phyloP scores from a whole-genome alignment of 768 basidiomycete species.

The Sarcodon sp. region DNA sequence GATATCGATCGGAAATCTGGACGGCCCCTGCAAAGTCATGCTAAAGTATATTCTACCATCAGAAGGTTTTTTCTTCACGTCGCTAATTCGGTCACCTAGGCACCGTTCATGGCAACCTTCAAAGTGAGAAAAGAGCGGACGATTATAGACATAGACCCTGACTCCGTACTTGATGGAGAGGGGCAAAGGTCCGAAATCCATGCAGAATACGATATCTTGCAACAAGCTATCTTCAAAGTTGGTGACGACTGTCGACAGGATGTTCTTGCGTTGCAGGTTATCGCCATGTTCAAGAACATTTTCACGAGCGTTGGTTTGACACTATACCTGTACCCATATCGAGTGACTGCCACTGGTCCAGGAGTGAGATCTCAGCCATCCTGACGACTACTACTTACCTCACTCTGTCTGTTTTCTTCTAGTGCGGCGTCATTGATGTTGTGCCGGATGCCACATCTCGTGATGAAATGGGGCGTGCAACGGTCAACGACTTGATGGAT shows the following conservation, averaged over 20 bases:
- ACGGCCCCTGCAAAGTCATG: slow-evolving; percentile 91
- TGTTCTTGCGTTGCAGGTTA: slow-evolving; percentile 91
- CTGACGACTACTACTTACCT: not conserved
- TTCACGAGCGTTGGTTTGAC: slow-evolving; percentile 82
- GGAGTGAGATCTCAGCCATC: slow-evolving; percentile 44
- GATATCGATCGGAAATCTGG: slow-evolving; percentile 97
- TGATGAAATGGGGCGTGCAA: slow-evolving; percentile 98
- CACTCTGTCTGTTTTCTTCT: slow-evolving; percentile 2
- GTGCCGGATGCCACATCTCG: slow-evolving; percentile 96
- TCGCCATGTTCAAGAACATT: slow-evolving; percentile 99
- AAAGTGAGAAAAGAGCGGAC: slow-evolving; percentile 85
- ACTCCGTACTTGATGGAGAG: slow-evolving; percentile 55
- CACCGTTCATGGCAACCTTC: slow-evolving; percentile 99
- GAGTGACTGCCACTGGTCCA: slow-evolving; percentile 93
- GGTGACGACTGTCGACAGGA: slow-evolving; percentile 99
- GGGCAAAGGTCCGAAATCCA: slow-evolving; percentile 43
- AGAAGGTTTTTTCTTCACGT: slow-evolving; percentile 1
- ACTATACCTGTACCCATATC: slow-evolving; percentile 89
- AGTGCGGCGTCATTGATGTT: slow-evolving; percentile 98
- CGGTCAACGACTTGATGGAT: slow-evolving; percentile 89
- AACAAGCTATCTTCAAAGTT: slow-evolving; percentile 98
- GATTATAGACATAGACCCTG: slow-evolving; percentile 56
- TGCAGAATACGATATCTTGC: slow-evolving; percentile 82
- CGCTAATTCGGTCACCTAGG: slow-evolving; percentile 33
- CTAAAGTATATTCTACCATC: slow-evolving; percentile 50